Conservation (phyloP, 2,329 filamentous ascomycete genomes). For the Pyrenochaeta sp. region DNA sequence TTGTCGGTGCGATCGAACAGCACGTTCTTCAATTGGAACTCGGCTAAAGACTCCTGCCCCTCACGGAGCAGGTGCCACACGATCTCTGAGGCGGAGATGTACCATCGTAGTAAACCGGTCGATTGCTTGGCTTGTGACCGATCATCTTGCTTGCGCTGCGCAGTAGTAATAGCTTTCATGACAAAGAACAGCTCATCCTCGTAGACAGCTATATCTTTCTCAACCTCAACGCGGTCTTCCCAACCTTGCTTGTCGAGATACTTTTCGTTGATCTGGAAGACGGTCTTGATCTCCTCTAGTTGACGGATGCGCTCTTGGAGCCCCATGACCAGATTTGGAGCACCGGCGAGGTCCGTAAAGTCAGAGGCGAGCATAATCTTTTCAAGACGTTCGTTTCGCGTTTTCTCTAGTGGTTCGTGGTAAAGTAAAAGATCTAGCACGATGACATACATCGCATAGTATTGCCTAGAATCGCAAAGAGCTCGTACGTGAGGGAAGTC, state of each 20-base stretch:
- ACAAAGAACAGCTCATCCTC: constrained; percentile 99
- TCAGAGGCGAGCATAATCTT: constrained; percentile 99
- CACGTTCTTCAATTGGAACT: constrained; percentile 90
- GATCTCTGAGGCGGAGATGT: constrained; percentile 91
- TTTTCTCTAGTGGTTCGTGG: constrained; percentile 95
- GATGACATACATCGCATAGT: constrained; percentile 98
- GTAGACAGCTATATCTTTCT: constrained; percentile 85
- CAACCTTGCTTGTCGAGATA: constrained; percentile 88
- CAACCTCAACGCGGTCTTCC: constrained; percentile 88
- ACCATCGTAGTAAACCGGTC: constrained; percentile 86
- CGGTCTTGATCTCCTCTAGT: constrained; percentile 92
- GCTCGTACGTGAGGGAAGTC: constrained; percentile 94
- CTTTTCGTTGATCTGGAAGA: constrained; percentile 92
- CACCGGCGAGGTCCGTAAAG: constrained; percentile 94
- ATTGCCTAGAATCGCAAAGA: constrained; percentile 97
- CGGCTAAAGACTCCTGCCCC: constrained; percentile 84
- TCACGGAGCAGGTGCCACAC: constrained; percentile 96
- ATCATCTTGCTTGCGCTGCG: constrained; percentile 85
- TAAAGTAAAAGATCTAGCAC: constrained; percentile 95
- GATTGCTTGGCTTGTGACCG: constrained; percentile 67
- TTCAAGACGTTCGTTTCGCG: constrained; percentile 91
- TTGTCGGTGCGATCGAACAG: constrained; percentile 97
- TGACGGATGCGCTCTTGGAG: constrained; percentile 93
- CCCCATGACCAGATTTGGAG: constrained; percentile 89
- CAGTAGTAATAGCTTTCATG: constrained; percentile 99